Percentiles rank a stretch among this genome's conserved stretches.
phyloP scores from a whole-genome alignment of 768 basidiomycete genomes.

The Podaxis sp. region DNA sequence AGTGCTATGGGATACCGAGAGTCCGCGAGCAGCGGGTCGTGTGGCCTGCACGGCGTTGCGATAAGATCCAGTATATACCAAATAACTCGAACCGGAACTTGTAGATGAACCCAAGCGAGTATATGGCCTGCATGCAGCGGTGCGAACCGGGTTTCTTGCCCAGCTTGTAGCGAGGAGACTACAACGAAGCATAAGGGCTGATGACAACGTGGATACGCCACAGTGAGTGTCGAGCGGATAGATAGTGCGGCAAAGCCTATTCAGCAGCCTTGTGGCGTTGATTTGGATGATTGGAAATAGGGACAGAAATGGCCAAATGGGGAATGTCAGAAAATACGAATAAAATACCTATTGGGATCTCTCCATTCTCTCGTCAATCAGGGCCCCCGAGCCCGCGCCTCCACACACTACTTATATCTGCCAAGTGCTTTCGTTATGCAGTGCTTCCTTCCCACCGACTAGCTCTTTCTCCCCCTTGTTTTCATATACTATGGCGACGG shows the following conservation, averaged over 20 bases:
- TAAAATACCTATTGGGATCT: not conserved
- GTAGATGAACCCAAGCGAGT: not conserved
- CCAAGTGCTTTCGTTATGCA: not conserved
- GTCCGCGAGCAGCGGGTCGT: not conserved
- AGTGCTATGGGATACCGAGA: not conserved
- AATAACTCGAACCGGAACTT: not conserved
- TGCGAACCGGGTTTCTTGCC: not conserved
- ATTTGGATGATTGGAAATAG: not conserved
- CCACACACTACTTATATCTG: conserved; percentile 4
- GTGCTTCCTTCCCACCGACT: not conserved
- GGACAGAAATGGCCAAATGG: not conserved
- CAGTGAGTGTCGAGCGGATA: not conserved
- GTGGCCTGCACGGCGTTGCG: not conserved
- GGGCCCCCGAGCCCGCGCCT: not conserved
- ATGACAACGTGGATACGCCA: not conserved
- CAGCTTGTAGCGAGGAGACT: not conserved
- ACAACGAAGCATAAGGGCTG: not conserved
- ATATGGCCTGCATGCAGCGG: not conserved
- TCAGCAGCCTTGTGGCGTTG: not conserved
- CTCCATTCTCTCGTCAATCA: conserved; percentile 7
- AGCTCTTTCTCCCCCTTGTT: not conserved
- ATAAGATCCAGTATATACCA: not conserved
- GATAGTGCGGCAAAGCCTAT: not conserved
- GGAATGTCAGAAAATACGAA: not conserved
- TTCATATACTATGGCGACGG: not conserved